Percentiles rank a stretch among this genome's conserved stretches.
Evolutionary conservation across 192 early-diverging fungal genomes (phyloP).

Genomic region (Phlyctochytrium planicorne): DNA sequence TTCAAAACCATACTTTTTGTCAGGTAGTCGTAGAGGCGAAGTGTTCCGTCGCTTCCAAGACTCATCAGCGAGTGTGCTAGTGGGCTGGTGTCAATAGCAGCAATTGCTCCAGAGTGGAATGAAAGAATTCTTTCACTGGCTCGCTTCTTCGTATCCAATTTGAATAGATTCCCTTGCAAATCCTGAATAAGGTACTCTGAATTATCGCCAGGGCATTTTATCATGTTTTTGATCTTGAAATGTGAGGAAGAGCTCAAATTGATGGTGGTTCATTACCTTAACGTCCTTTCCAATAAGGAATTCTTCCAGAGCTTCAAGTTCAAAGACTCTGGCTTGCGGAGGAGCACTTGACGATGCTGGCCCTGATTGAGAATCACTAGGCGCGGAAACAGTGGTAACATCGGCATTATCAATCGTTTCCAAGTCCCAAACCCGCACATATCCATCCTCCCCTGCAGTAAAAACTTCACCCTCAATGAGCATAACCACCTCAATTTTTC

Average conservation of each 20-base stretch:
- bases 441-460: conserved; percentile 62
- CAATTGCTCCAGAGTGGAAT: conserved; percentile 52
- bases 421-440: conserved; percentile 60
- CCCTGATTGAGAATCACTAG: background rate
- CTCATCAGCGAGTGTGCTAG: conserved; percentile 43
- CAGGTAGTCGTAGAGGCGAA: conserved; percentile 51
- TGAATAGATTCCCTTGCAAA: conserved; percentile 42
- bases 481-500: conserved; percentile 48
- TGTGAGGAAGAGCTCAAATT: conserved; percentile 2
- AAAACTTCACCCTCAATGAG: conserved; percentile 53
- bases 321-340: conserved; percentile 46
- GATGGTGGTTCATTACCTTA: conserved; percentile 34
- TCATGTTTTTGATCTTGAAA: conserved; percentile 47
- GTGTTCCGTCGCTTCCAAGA: conserved; percentile 48
- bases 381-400: conserved; percentile 31
- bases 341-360: conserved; percentile 26
- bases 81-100: conserved; percentile 44
- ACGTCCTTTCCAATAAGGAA: conserved; percentile 59
- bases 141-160: conserved; percentile 49
- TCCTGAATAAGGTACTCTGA: conserved; percentile 53
- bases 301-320: conserved; percentile 60
- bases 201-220: conserved; percentile 26
- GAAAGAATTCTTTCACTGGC: conserved; percentile 41
- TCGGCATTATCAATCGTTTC: conserved; percentile 61
- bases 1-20: conserved; percentile 29